phyloP scores from a whole-genome alignment of 2,329 filamentous ascomycete genomes.

The Phyllosticta ampelicida region DNA sequence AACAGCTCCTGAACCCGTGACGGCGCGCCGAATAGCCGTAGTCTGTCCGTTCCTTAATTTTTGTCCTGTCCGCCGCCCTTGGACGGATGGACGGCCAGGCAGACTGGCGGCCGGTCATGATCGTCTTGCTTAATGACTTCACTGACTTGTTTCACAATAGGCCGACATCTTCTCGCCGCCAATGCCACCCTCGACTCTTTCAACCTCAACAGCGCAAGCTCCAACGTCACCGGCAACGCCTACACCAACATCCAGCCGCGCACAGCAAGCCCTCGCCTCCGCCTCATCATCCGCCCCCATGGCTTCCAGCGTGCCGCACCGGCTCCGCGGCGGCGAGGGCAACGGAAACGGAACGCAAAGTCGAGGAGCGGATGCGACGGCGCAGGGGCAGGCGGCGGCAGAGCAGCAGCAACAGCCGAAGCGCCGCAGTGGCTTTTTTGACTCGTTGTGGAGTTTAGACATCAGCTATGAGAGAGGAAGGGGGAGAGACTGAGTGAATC shows the following conservation, averaged over 20 bases:
- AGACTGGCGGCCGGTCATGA: neutral
- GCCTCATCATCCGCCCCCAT: neutral
- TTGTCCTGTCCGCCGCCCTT: neutral
- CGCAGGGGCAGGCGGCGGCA: constrained; percentile 1
- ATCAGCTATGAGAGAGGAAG: constrained; percentile 29
- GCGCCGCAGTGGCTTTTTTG: constrained; percentile 25
- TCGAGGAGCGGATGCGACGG: neutral
- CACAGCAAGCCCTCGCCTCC: neutral
- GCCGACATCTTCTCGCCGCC: neutral
- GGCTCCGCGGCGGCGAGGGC: neutral
- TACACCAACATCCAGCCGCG: neutral
- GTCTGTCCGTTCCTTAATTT: neutral
- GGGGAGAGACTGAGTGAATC: constrained; percentile 17
- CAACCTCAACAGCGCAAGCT: neutral
- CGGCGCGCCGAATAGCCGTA: constrained; percentile 13
- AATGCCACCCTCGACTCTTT: neutral
- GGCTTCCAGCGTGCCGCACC: neutral
- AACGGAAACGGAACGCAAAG: neutral
- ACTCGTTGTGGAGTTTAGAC: constrained; percentile 29
- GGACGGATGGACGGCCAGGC: neutral
- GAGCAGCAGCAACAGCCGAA: constrained; percentile 17
- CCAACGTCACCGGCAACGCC: neutral
- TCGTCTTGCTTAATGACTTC: neutral
- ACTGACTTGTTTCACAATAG: neutral
- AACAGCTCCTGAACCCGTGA: neutral